Percentiles rank a stretch among this genome's conserved stretches.
Conservation (phyloP, 805 yeast genomes). For the Pichia manshurica region DNA sequence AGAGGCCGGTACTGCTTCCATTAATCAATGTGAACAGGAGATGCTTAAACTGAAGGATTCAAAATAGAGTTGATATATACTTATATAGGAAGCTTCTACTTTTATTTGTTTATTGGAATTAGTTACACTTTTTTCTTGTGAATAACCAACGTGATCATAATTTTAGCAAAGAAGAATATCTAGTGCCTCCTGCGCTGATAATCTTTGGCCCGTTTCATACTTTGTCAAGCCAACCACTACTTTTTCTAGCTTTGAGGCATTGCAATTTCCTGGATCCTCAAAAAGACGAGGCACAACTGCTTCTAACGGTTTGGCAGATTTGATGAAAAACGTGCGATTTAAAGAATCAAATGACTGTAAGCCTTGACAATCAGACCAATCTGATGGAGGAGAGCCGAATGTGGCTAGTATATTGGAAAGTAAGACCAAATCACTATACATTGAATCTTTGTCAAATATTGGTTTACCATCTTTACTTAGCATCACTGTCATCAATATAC, state of each 20-base stretch:
- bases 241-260: constrained; percentile 12
- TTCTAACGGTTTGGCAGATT: constrained; percentile 19
- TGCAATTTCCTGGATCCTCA: background rate
- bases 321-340: constrained; percentile 24
- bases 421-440: constrained; percentile 51
- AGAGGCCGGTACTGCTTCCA: constrained; percentile 48
- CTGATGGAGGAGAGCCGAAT: constrained; percentile 59
- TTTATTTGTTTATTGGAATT: background rate
- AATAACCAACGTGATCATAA: background rate
- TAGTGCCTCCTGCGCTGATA: constrained; percentile 27
- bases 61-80: background rate
- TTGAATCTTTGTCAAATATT: constrained; percentile 35
- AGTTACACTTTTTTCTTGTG: background rate
- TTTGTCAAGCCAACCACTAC: constrained; percentile 40
- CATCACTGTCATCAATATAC: constrained; percentile 53
- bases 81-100: background rate
- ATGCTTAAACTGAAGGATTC: constrained; percentile 16
- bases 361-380: constrained; percentile 41
- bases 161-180: constrained; percentile 6
- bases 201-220: constrained; percentile 33
- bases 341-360: constrained; percentile 33
- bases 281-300: constrained; percentile 33
- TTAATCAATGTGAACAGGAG: constrained; percentile 42
- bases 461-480: constrained; percentile 36
- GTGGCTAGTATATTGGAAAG: constrained; percentile 46